Base-by-base conservation (phyloP, 441 rosid species). In the Populus hybrid region DNA sequence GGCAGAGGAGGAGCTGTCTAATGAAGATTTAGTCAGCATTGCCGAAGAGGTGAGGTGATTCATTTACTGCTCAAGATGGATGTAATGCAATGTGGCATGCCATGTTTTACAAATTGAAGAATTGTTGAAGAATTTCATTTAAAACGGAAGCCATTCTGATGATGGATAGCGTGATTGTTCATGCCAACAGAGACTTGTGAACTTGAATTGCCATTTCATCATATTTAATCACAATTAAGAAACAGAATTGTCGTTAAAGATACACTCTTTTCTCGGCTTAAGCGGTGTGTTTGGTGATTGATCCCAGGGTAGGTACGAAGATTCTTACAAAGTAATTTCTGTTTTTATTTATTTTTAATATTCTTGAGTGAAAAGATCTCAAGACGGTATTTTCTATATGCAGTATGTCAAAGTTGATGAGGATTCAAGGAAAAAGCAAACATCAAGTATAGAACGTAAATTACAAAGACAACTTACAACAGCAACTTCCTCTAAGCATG, bases 1-100 rank as follows among this genome's bases (percentile, higher is more conserved):
- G 3, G 71, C 70, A 0, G 83, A 68, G 35, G 72, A 20, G 26
- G 88, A 81, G 30, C 82, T 89, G 28, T 84, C 85, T 6, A 86
- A 80, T n/a, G 85, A 87, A 70, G 93, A 88, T 82, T 71, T 89
- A 14, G 40, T 88, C 40, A 81, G 78, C 81, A 85, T 89, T 72
- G 91, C 91, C 38, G 68, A 82, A 63, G 90, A 88, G 91, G 91
- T 87, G 63, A 80, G 64, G 38, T 42, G 8, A 40, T 26, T 53
- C 16, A 10, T 38, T 74, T 74, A 35, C 65, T 40, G 1, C 11
- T 26, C 6, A 34, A 53, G 18, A 9, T 20, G 10, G 20, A 21
- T 7, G 59, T 21, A 28, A 67, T 73, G 10, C 63, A 18, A 57
- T 18, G 63, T 57, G 63, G 63, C 63, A 21, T 57, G 8, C n/a